Percentiles rank a stretch among this genome's conserved stretches.
Evolutionary conservation across 805 yeast genomes (phyloP).

Genomic region (Yamadazyma sp.): DNA sequence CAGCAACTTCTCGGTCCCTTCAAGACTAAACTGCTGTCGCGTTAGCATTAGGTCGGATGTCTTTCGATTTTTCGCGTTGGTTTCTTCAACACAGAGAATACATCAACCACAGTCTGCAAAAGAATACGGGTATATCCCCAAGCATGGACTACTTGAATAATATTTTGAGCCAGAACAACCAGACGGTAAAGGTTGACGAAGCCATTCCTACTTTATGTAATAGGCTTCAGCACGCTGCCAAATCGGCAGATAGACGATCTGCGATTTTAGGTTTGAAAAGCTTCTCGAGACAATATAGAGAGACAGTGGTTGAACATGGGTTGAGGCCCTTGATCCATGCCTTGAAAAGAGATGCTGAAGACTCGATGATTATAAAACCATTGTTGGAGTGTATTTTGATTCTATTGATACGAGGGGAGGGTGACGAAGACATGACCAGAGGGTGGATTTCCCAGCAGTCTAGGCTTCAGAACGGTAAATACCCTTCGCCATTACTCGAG

Average conservation of each 20-base stretch:
- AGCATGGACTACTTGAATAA: slow-evolving; percentile 40
- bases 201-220: slow-evolving; percentile 89
- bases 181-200: slow-evolving; percentile 58
- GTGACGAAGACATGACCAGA: slow-evolving; percentile 62
- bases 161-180: slow-evolving; percentile 34
- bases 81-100: slow-evolving; percentile 2
- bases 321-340: slow-evolving; percentile 69
- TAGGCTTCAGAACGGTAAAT: slow-evolving; percentile 71
- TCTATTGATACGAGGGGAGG: slow-evolving; percentile 68
- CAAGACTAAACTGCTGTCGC: slow-evolving; percentile 4
- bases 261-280: slow-evolving; percentile 89
- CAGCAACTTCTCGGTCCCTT: background rate
- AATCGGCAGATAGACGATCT: slow-evolving; percentile 83
- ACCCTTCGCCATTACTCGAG: slow-evolving; percentile 69
- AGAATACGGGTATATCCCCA: background rate
- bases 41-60: slow-evolving; percentile 1
- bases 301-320: slow-evolving; percentile 85
- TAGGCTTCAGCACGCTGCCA: slow-evolving; percentile 75
- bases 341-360: slow-evolving; percentile 63
- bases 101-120: slow-evolving; percentile 2
- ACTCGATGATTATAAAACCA: slow-evolving; percentile 71
- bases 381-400: slow-evolving; percentile 82
- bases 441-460: slow-evolving; percentile 76
- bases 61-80: slow-evolving; percentile 5
- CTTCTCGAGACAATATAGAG: slow-evolving; percentile 85